Evolutionary conservation across 2,329 filamentous ascomycete species (phyloP).

Genomic region (Alternaria hordeiaustralica): DNA sequence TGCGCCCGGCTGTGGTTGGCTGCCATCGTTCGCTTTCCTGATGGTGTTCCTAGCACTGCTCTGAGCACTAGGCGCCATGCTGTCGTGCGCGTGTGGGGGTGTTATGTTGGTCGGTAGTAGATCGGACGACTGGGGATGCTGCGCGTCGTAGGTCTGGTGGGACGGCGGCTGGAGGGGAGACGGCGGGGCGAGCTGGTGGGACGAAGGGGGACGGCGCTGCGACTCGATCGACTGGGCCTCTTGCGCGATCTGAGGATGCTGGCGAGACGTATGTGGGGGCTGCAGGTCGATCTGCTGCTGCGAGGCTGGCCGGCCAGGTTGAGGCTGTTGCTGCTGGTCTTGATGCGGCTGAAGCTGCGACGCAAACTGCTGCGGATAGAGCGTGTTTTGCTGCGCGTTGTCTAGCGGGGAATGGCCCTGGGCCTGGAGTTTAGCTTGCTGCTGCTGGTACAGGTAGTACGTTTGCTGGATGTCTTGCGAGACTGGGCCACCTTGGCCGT

Average conservation of each 20-base stretch:
- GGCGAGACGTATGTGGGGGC: conserved; percentile 39
- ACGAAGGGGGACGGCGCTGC: conserved; percentile 43
- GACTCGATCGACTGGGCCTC: conserved; percentile 35
- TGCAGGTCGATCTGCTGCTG: conserved; percentile 44
- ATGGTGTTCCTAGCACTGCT: conserved; percentile 37
- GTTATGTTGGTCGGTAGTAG: conserved; percentile 36
- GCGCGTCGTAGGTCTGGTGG: conserved; percentile 44
- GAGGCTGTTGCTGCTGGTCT: conserved; percentile 34
- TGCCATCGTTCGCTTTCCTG: conserved; percentile 44
- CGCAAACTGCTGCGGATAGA: conserved; percentile 32
- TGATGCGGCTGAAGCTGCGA: conserved; percentile 27
- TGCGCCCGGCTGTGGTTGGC: conserved; percentile 36
- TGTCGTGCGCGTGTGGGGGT: conserved; percentile 41
- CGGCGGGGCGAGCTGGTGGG: conserved; percentile 44
- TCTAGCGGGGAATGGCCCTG: conserved; percentile 38
- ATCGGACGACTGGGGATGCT: conserved; percentile 34
- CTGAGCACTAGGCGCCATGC: conserved; percentile 39
- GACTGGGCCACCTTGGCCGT: conserved; percentile 32
- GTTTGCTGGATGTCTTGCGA: conserved; percentile 31
- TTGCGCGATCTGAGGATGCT: conserved; percentile 39
- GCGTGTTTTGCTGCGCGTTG: conserved; percentile 29
- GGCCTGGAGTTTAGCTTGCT: conserved; percentile 29
- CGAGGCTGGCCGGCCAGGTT: conserved; percentile 35
- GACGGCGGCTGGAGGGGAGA: conserved; percentile 42
- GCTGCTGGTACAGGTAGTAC: conserved; percentile 27